These are phyloP conservation scores for Yamadazyma diospyri DNA, from an alignment of 1,139 yeast species.

Conservation along the genomic window DNA sequence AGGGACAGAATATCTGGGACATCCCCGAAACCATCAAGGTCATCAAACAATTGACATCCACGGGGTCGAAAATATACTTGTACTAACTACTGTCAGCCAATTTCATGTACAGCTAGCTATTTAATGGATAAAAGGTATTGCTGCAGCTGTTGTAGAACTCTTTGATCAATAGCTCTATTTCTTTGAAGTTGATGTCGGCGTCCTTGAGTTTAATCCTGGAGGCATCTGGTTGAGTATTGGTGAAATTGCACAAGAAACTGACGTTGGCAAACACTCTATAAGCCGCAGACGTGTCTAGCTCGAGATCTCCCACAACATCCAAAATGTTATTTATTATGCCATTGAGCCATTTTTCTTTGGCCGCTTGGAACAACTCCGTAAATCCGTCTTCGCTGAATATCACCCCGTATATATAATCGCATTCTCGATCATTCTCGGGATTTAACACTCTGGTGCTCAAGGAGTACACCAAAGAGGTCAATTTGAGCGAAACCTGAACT, in stretches of 20 bases:
- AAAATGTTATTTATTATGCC: constrained; percentile 1
- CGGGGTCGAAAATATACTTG: constrained; percentile 48
- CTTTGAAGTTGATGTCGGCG: constrained; percentile 12
- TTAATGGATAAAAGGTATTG: constrained; percentile 31
- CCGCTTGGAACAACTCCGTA: constrained; percentile 17
- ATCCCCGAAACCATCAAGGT: constrained; percentile 42
- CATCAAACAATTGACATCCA: constrained; percentile 37
- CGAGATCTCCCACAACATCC: background rate
- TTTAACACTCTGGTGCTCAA: constrained; percentile 18
- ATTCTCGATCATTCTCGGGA: constrained; percentile 7
- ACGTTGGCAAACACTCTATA: constrained; percentile 2
- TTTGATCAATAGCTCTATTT: constrained; percentile 21
- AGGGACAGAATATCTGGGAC: constrained; percentile 65
- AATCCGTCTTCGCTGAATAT: constrained; percentile 19
- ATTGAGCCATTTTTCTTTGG: constrained; percentile 28
- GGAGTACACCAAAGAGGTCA: constrained; percentile 22
- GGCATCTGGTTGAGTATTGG: constrained; percentile 2
- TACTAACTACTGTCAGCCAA: constrained; percentile 26
- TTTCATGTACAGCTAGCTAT: constrained; percentile 4
- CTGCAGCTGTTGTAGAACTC: constrained; percentile 31
- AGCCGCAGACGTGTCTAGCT: background rate
- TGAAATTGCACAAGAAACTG: background rate
- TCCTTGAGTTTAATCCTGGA: constrained; percentile 3
- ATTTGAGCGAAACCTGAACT: constrained; percentile 22
- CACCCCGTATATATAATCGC: constrained; percentile 18